Conservation (phyloP, 2,329 filamentous ascomycete genomes). For the Hortaea sp. region DNA sequence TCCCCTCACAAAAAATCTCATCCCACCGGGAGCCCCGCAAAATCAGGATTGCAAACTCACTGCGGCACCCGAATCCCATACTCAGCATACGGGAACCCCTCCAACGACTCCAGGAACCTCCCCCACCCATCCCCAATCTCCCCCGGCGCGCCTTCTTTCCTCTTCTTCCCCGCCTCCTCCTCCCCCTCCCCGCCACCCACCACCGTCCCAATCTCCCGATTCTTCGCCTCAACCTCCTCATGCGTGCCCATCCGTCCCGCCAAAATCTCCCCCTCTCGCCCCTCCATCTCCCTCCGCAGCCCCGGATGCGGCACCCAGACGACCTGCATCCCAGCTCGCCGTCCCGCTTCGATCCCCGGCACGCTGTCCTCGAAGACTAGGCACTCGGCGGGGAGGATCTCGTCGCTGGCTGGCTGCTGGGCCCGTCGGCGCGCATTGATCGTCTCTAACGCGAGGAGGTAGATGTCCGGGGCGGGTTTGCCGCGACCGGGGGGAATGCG, state of each 20-base stretch:
- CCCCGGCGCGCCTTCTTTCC: too few relatives aligned
- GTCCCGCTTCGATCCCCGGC: slow-evolving; percentile 79
- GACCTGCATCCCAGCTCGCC: slow-evolving; percentile 88
- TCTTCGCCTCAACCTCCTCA: slow-evolving; percentile 13
- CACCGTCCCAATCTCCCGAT: slow-evolving; percentile 21
- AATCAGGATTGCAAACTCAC: too few relatives aligned
- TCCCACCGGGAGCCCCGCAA: too few relatives aligned
- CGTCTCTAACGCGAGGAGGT: slow-evolving; percentile 70
- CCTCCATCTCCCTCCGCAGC: slow-evolving; percentile 64
- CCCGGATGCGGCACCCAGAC: slow-evolving; percentile 83
- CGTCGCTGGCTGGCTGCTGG: slow-evolving; percentile 39
- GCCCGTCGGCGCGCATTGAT: slow-evolving; percentile 64
- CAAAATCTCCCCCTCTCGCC: slow-evolving; percentile 69
- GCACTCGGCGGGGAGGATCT: slow-evolving; percentile 73
- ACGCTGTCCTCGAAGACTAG: slow-evolving; percentile 95
- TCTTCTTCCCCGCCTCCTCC: too few relatives aligned
- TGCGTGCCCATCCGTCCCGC: slow-evolving; percentile 62
- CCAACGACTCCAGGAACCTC: slow-evolving; percentile 42
- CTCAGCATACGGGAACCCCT: slow-evolving; percentile 48
- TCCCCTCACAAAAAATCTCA: too few relatives aligned
- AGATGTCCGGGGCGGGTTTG: slow-evolving; percentile 93
- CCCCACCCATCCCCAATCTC: slow-evolving; percentile 51
- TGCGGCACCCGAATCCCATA: slow-evolving; percentile 42
- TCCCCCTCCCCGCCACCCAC: slow-evolving; percentile 18
- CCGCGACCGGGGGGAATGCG: slow-evolving; percentile 71